These are phyloP conservation scores for Grosmannia huntii DNA, from an alignment of 2,329 filamentous ascomycete genomes.

Conservation along the genomic window DNA sequence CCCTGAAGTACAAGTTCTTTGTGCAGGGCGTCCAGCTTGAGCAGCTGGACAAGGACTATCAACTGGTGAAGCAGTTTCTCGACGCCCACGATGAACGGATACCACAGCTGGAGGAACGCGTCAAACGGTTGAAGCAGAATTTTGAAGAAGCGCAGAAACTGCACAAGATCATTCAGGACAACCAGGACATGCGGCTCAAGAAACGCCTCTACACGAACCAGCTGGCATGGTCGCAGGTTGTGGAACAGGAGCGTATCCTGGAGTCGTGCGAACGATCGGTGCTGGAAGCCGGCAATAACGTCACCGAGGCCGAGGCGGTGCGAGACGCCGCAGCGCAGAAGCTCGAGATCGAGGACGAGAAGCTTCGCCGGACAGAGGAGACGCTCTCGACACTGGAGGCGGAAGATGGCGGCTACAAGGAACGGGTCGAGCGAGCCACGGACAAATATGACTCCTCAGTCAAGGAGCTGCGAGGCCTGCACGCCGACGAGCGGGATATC, in stretches of 20 bases:
- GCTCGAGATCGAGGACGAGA: constrained; percentile 33
- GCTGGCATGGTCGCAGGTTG: constrained; percentile 79
- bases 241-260: constrained; percentile 53
- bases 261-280: constrained; percentile 23
- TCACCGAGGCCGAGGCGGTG: constrained; percentile 26
- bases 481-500: constrained; percentile 53
- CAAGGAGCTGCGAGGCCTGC: constrained; percentile 24
- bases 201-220: constrained; percentile 49
- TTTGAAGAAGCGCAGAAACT: constrained; percentile 50
- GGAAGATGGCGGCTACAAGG: constrained; percentile 33
- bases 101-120: constrained; percentile 45
- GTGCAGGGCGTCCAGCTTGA: constrained; percentile 89
- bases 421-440: constrained; percentile 34
- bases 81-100: constrained; percentile 59
- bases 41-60: constrained; percentile 83
- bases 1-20: constrained; percentile 93
- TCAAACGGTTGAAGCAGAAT: constrained; percentile 45
- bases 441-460: constrained; percentile 29
- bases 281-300: constrained; percentile 24
- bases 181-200: constrained; percentile 49
- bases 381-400: constrained; percentile 28
- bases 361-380: constrained; percentile 25
- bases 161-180: constrained; percentile 52
- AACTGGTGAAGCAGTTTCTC: constrained; percentile 64
- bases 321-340: constrained; percentile 34